A percentile compares a stretch with the other conserved stretches of the same genome.
Evolutionary conservation across 495 filamentous ascomycete species (phyloP).

Genomic region (Podospora appendiculata): DNA sequence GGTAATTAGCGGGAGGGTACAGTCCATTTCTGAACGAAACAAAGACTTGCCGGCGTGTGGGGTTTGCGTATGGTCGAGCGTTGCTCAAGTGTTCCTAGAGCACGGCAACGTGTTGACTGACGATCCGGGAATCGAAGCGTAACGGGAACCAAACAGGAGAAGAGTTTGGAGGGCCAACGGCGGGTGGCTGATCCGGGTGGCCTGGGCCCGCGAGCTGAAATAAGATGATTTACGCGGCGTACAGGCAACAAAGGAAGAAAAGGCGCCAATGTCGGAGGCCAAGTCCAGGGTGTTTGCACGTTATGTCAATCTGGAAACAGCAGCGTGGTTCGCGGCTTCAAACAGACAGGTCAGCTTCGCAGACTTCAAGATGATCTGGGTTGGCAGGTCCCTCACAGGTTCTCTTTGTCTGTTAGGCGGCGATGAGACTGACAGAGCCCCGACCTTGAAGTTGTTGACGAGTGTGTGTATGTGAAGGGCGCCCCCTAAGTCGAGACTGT

Average conservation of each 20-base stretch:
- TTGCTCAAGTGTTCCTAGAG: not conserved
- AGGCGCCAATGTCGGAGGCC: constrained; percentile 6
- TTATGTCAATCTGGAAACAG: constrained; percentile 13
- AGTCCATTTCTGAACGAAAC: not conserved
- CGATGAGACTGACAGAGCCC: constrained; percentile 15
- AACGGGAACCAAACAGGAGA: constrained; percentile 10
- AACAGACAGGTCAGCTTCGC: constrained; percentile 15
- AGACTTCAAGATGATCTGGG: not conserved
- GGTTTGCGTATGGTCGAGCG: not conserved
- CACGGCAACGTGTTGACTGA: constrained; percentile 11
- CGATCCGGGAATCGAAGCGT: constrained; percentile 8
- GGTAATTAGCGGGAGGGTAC: too few relatives aligned
- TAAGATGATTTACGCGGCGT: not conserved
- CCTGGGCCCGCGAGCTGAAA: not conserved
- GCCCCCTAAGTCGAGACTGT: constrained; percentile 17
- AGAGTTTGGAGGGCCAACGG: not conserved
- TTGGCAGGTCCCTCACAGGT: constrained; percentile 5
- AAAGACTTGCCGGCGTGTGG: not conserved
- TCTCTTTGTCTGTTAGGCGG: constrained; percentile 17
- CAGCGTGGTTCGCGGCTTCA: constrained; percentile 7
- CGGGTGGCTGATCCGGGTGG: not conserved
- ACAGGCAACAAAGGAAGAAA: constrained; percentile 18
- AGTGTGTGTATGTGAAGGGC: constrained; percentile 14
- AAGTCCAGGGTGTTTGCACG: constrained; percentile 10
- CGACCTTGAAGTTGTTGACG: constrained; percentile 6